Evolutionary conservation across 768 basidiomycete species (phyloP), one percentile per base, ranked within the genome.

Genomic region (Auriscalpium orientale): DNA sequence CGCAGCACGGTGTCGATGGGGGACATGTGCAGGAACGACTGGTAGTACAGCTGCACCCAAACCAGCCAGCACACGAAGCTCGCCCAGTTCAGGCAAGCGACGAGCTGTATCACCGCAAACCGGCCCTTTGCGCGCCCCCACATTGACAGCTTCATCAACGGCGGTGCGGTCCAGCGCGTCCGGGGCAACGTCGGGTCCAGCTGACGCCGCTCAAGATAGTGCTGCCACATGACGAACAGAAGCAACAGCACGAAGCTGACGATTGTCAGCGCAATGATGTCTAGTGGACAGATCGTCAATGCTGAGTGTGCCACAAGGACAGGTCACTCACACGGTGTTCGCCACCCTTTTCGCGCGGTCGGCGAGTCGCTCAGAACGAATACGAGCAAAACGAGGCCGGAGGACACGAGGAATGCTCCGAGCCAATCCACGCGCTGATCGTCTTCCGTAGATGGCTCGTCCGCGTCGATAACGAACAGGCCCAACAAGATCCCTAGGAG

Each of bases 331-430:
- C 82, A 81, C 5, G 72, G 61, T 4, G 84, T 84, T 10, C 66
- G 70, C 87, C 87, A 91, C 9, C 80, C 78, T 4, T 80, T 47
- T 0, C 78, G 73, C 4, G 82, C 85, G 16, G 75, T 70, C n/a
- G 76, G 76, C 7, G 82, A 88, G 59, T 88, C 80, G 49, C 84
- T 81, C 4, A 94, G 77, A 0, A 84, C 83, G 62, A 91, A 92
- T 8, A 85, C 76, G 58, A 93, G 74, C 0, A 92, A 69, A 1
- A 86, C 79, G 35, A 92, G 70, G 0, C 87, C 89, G 0, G 72
- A 66, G 0, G 88, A 89, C 53, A 82, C 70, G 13, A 92, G 67
- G 15, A 76, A 67, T 0, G 85, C 86, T 3, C 91, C 91, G 18
- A 88, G 68, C 88, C 89, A 91, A 57, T 94, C 91, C 0, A 92